These are phyloP conservation scores for Phyllosticta citrichinensis DNA, from an alignment of 2,329 filamentous ascomycete species.

Conservation along the genomic window DNA sequence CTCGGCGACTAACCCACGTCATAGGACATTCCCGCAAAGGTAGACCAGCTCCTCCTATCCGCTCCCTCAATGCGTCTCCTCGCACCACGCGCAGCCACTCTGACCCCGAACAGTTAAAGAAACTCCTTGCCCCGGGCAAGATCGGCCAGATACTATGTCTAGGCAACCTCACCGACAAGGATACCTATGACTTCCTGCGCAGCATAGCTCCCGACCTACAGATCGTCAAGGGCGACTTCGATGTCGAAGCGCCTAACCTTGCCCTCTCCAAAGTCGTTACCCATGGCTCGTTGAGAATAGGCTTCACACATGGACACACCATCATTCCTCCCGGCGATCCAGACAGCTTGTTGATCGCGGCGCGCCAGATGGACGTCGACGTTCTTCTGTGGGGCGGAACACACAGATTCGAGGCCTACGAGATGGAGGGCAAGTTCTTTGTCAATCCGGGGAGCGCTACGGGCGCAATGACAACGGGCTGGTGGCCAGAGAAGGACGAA, in stretches of 20 bases:
- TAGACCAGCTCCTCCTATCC: constrained; percentile 14
- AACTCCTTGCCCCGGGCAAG: constrained; percentile 49
- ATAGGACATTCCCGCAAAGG: constrained; percentile 34
- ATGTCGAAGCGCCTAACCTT: constrained; percentile 55
- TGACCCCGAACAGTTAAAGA: constrained; percentile 34
- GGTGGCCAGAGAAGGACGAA: constrained; percentile 50
- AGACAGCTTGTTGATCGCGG: constrained; percentile 56
- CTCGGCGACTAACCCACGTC: constrained; percentile 20
- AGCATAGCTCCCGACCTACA: constrained; percentile 52
- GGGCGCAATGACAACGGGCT: constrained; percentile 52
- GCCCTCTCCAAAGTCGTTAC: constrained; percentile 59
- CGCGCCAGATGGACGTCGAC: constrained; percentile 62
- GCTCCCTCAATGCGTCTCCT: neutral
- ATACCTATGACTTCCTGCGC: constrained; percentile 48
- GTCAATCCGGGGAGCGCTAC: constrained; percentile 60
- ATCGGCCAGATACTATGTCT: constrained; percentile 50
- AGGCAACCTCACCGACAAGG: constrained; percentile 48
- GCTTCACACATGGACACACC: constrained; percentile 62
- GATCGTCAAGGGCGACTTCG: constrained; percentile 61
- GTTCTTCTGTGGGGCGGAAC: constrained; percentile 60
- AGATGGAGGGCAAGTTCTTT: constrained; percentile 63
- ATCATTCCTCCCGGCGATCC: constrained; percentile 60
- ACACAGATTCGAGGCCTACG: constrained; percentile 60
- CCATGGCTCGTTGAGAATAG: constrained; percentile 58
- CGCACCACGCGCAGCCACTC: constrained; percentile 1